phyloP scores from a whole-genome alignment of 805 yeast species.

The Suhomyces sp. region DNA sequence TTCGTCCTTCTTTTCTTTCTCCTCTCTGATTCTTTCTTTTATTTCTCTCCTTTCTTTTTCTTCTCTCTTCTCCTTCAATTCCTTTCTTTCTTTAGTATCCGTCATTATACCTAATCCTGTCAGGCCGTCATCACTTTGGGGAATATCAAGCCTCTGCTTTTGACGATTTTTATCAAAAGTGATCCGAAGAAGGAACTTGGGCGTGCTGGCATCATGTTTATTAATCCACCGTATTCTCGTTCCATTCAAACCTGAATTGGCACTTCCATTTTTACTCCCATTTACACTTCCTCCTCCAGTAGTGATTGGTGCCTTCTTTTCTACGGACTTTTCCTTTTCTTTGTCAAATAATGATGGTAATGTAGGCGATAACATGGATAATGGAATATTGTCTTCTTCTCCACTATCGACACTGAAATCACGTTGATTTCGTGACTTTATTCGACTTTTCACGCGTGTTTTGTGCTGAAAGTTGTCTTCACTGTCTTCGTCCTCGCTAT shows the following conservation, averaged over 20 bases:
- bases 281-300: background rate
- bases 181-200: constrained; percentile 24
- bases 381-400: constrained; percentile 26
- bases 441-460: background rate
- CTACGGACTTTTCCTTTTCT: background rate
- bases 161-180: constrained; percentile 19
- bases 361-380: constrained; percentile 33
- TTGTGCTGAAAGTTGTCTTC: background rate
- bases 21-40: constrained; percentile 4
- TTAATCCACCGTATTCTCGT: constrained; percentile 24
- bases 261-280: background rate
- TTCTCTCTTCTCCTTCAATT: constrained; percentile 1
- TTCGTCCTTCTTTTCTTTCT: constrained; percentile 1
- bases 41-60: background rate
- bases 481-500: constrained; percentile 1
- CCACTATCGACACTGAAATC: constrained; percentile 1
- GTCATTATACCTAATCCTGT: constrained; percentile 12
- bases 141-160: constrained; percentile 3
- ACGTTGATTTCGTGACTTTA: background rate
- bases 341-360: constrained; percentile 25
- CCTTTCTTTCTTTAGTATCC: background rate
- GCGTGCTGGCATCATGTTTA: constrained; percentile 22
- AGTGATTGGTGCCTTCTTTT: background rate
- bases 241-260: background rate
- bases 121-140: constrained; percentile 2